Base-by-base conservation (phyloP, 495 filamentous ascomycete genomes). In the Aeminium ludgeri region DNA sequence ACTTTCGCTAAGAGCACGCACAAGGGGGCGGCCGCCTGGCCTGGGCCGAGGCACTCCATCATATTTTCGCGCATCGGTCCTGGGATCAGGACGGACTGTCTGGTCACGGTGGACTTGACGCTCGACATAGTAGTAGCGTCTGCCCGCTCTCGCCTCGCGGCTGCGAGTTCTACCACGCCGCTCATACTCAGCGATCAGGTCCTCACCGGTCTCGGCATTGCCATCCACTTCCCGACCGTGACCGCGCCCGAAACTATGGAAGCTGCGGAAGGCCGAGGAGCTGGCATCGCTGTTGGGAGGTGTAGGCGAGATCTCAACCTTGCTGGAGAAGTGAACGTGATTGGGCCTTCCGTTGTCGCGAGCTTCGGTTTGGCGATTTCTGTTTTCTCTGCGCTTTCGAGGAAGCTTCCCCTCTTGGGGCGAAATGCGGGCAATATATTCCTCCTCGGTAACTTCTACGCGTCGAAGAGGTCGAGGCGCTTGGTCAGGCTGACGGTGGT, bases 261-360 rank as follows among this genome's bases (percentile, higher is more conserved):
- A 46, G 23, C 30, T 39, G 29, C 48, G 48, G 33, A 46, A 46
- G 17, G 40, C 36, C 19, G 34, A 39, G 7, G 48, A 50, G 31
- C 43, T 50, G 28, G 42, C 48, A 20, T 50, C 43, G 30, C 43
- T 46, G 19, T 33, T 34, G 1, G 48, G 48, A 7, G 48, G 48
- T 17, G 48, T 50, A 2, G 48, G 48, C 32, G 48, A 46, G 32
- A 50, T 30, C 32, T 50, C 42, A 19, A 50, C 35, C 31, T 50
- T 50, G 40, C 38, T 43, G n/a, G 44, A 34, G 25, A 50, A 50
- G 10, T 38, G 48, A 8, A 50, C 48, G 23, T 25, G 42, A 27
- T 12, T 30, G 6, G 41, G 35, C 28, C 13, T 10, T 31, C 45
- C 30, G 13, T 37, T 18, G 10, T 20, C 10, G 1, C 47, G 18